These are phyloP conservation scores for Fonsecaea pedrosoi DNA, from an alignment of 2,329 filamentous ascomycete genomes.

Conservation along the genomic window DNA sequence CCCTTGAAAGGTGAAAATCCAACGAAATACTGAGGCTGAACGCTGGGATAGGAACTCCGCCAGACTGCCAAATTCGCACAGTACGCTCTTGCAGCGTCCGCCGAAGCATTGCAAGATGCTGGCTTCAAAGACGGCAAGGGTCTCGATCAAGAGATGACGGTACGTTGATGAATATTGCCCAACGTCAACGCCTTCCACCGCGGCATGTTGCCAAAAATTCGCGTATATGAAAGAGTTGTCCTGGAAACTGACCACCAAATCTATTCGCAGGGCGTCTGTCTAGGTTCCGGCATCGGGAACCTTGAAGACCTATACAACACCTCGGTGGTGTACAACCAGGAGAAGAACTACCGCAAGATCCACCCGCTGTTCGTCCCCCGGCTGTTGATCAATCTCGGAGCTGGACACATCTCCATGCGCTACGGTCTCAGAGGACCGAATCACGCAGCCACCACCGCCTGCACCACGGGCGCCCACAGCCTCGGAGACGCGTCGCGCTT, in stretches of 20 bases:
- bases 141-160: slow-evolving; percentile 74
- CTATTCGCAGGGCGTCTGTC: slow-evolving; percentile 72
- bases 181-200: background rate
- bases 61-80: slow-evolving; percentile 92
- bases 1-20: background rate
- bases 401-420: slow-evolving; percentile 92
- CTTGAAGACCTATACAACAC: slow-evolving; percentile 89
- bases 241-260: background rate
- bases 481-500: slow-evolving; percentile 93
- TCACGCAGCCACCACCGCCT: slow-evolving; percentile 90
- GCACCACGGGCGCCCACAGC: slow-evolving; percentile 93
- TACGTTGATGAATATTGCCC: slow-evolving; percentile 43
- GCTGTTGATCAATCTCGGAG: slow-evolving; percentile 91
- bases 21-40: background rate
- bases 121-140: slow-evolving; percentile 70
- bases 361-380: slow-evolving; percentile 93
- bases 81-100: slow-evolving; percentile 84
- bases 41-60: slow-evolving; percentile 62
- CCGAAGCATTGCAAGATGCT: slow-evolving; percentile 85
- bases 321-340: slow-evolving; percentile 68
- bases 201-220: too few relatives aligned
- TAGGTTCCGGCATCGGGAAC: slow-evolving; percentile 95
- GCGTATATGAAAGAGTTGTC: too few relatives aligned
- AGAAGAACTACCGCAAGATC: slow-evolving; percentile 74
- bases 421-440: slow-evolving; percentile 83